phyloP scores from a whole-genome alignment of 164 flowering plant species.

The grape (Vitis vinifera) region ASM3070453v1 NC_081813.1:195001-195500 shows the following conservation, averaged over 20 bases:
- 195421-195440: conserved; percentile 1
- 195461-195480: neutral
- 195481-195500: conserved; percentile 36
- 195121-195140: conserved; percentile 35
- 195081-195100: no score
- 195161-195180: conserved; percentile 97
- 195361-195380: conserved; percentile 5
- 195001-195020: conserved; percentile 98
- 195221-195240: conserved; percentile 96
- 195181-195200: conserved; percentile 96
- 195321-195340: conserved; percentile 99
- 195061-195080: neutral
- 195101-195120: neutral
- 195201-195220: conserved; percentile 98
- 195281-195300: conserved; percentile 96
- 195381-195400: neutral
- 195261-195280: conserved; percentile 99
- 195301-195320: conserved; percentile 98
- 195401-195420: conserved; percentile 10
- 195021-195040: conserved; percentile 97
- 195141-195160: conserved; percentile 98
- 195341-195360: conserved; percentile 95
- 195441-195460: no score
- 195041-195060: conserved; percentile 59
- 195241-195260: conserved; percentile 96